Percentiles rank a stretch among this genome's conserved stretches.
These are phyloP conservation scores for Salix suchowensis DNA, from an alignment of 345 rosid species.

Conservation along the genomic window DNA sequence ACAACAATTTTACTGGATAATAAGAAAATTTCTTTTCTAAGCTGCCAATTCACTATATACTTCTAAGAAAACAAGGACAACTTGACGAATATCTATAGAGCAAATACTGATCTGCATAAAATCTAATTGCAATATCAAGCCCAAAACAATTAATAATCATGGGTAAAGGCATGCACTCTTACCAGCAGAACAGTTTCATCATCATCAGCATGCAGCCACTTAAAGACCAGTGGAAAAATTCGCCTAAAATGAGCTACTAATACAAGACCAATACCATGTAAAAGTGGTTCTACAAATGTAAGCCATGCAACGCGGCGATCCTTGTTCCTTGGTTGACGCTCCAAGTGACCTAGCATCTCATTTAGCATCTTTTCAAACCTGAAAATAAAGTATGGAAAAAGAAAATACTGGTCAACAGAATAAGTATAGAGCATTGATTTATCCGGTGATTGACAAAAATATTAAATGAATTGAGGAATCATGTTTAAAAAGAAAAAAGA, in stretches of 20 bases:
- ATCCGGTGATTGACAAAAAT: not conserved
- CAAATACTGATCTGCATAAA: not conserved
- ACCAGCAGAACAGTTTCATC: constrained; percentile 78
- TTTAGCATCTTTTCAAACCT: constrained; percentile 72
- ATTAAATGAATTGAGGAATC: not conserved
- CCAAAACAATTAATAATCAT: not conserved
- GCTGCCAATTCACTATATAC: not conserved
- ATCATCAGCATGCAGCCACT: constrained; percentile 85
- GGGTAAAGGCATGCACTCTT: constrained; percentile 2
- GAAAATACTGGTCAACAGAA: not conserved
- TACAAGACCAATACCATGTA: constrained; percentile 58
- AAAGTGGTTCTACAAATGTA: constrained; percentile 55
- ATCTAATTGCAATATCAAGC: not conserved
- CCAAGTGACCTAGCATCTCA: constrained; percentile 82
- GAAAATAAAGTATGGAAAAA: not conserved
- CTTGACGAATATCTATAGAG: not conserved
- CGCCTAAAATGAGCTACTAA: constrained; percentile 72
- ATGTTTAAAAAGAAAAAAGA: not conserved
- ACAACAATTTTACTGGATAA: no score
- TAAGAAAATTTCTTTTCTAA: not conserved
- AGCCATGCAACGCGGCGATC: constrained; percentile 70
- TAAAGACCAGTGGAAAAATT: constrained; percentile 71
- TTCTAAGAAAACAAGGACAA: not conserved
- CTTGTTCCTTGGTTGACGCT: constrained; percentile 78
- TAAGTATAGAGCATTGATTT: no score